These are phyloP conservation scores for Sporothrix humicola DNA, from an alignment of 2,329 filamentous ascomycete genomes.

Conservation along the genomic window DNA sequence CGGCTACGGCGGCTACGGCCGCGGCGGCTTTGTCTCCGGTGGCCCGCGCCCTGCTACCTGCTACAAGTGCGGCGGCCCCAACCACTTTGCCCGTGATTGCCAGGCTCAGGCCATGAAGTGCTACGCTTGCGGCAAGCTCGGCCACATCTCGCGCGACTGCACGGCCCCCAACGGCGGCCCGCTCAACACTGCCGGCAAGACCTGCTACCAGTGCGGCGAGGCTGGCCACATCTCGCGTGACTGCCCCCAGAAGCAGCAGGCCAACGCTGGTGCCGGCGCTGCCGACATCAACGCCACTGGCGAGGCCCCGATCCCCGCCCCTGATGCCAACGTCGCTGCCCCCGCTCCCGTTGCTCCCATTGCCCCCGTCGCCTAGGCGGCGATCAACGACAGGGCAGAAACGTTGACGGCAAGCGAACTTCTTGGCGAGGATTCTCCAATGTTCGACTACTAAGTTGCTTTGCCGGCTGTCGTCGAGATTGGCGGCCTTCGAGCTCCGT, in stretches of 20 bases:
- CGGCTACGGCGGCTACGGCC: slow-evolving; percentile 66
- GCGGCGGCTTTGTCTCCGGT: slow-evolving; percentile 73
- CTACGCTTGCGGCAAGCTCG: slow-evolving; percentile 94
- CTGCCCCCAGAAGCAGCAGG: slow-evolving; percentile 72
- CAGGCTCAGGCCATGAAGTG: slow-evolving; percentile 99
- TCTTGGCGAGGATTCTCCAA: too few relatives aligned
- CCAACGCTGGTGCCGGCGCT: slow-evolving; percentile 27
- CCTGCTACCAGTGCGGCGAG: slow-evolving; percentile 97
- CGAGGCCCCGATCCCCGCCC: slow-evolving; percentile 52
- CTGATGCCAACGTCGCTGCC: slow-evolving; percentile 49
- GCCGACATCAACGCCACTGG: slow-evolving; percentile 54
- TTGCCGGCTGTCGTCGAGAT: too few relatives aligned
- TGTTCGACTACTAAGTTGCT: too few relatives aligned
- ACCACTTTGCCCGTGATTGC: slow-evolving; percentile 98
- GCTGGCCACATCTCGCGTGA: slow-evolving; percentile 95
- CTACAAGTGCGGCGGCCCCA: slow-evolving; percentile 82
- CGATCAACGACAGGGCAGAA: background rate
- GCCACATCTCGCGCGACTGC: slow-evolving; percentile 92
- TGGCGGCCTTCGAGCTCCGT: too few relatives aligned
- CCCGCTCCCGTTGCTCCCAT: slow-evolving; percentile 51
- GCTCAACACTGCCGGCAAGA: slow-evolving; percentile 95
- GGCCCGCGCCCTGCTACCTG: slow-evolving; percentile 72
- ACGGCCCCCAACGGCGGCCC: slow-evolving; percentile 95
- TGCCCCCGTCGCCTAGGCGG: slow-evolving; percentile 46
- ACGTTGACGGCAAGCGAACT: too few relatives aligned